A percentile compares a stretch with the other conserved stretches of the same genome.
Conservation (phyloP, 208 protist species). For the Trichomonas gallinae region DNA sequence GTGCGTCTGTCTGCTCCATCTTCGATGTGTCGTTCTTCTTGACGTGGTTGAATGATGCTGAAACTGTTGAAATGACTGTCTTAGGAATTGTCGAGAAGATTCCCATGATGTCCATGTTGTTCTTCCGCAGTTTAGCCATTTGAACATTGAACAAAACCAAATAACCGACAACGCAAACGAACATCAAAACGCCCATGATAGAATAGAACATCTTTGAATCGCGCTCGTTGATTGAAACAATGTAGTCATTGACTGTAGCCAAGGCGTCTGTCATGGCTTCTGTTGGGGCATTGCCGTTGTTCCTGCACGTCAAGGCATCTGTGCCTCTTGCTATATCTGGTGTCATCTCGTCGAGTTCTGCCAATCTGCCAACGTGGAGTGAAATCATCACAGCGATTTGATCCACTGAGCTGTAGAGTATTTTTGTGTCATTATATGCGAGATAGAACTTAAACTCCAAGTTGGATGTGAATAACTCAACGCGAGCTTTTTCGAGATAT, state of each 20-base stretch:
- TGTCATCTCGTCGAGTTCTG: background rate
- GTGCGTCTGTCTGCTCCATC: too few relatives aligned
- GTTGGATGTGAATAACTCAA: background rate
- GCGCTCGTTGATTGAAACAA: background rate
- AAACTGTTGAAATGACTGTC: background rate
- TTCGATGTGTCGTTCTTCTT: background rate
- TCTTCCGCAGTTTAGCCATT: background rate
- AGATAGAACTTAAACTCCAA: background rate
- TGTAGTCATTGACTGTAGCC: background rate
- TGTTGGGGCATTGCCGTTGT: background rate
- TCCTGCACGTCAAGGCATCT: background rate
- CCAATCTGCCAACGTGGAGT: background rate
- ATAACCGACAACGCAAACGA: background rate
- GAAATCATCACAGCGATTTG: background rate
- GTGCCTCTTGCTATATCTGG: background rate
- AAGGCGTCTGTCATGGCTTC: background rate
- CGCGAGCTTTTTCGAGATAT: background rate
- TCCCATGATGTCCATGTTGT: background rate
- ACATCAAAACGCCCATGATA: background rate
- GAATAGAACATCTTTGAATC: background rate
- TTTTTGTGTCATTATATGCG: background rate
- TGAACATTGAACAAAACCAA: background rate
- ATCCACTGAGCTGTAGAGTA: background rate
- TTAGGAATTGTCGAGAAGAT: background rate
- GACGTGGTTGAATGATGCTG: background rate